A percentile compares a stretch with the other conserved stretches of the same genome.
phyloP scores from a whole-genome alignment of 257 asterid genomes.

The Fraxinus anomala region DNA sequence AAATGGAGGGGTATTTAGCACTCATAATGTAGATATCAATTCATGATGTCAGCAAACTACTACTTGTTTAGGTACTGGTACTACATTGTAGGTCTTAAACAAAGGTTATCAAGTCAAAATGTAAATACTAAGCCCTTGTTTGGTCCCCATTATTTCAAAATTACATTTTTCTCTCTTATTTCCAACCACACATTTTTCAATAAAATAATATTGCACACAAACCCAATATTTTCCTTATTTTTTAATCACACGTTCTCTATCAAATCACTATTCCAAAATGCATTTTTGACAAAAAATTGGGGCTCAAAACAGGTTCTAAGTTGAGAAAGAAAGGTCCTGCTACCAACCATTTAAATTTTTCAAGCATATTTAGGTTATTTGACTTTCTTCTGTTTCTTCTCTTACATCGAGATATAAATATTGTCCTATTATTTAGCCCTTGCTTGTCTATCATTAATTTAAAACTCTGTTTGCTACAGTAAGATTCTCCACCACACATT shows the following conservation, averaged over 20 bases:
- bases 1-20: neutral
- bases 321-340: neutral
- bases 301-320: neutral
- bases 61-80: neutral
- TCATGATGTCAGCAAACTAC: neutral
- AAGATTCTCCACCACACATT: too few species aligned
- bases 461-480: too few species aligned
- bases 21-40: neutral
- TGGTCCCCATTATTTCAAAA: too few species aligned
- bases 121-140: too few species aligned
- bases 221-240: too few species aligned
- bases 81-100: neutral
- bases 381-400: neutral
- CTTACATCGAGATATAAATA: neutral
- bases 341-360: neutral
- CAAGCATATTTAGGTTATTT: neutral
- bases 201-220: too few species aligned
- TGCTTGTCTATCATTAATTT: too few species aligned
- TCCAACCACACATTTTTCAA: too few species aligned
- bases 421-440: neutral
- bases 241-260: too few species aligned
- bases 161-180: too few species aligned
- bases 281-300: too few species aligned
- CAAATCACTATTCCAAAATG: too few species aligned
- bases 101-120: neutral